Base-by-base conservation (phyloP, 208 protist genomes). In the Acanthamoeba lenticulata region DNA sequence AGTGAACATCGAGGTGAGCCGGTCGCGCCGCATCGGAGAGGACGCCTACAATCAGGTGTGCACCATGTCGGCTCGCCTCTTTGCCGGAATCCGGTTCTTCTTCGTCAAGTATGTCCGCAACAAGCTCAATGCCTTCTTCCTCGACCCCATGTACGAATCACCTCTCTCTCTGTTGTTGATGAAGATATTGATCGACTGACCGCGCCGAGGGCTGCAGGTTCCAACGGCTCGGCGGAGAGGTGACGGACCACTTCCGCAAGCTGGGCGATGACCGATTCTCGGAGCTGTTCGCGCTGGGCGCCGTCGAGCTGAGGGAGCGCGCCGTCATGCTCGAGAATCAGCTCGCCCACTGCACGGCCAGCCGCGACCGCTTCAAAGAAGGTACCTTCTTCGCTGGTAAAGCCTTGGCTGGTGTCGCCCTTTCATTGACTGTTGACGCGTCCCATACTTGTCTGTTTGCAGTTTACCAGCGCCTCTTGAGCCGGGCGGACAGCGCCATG, bases 41-140 rank as follows among this genome's bases (percentile, higher is more conserved):
- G 94, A 96, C 0, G 94, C 72, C 21, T 97, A 95, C 92, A 42
- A 92, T 45, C 69, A 83, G 29, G 95, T 96, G 52, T 95, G 92
- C 27, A 94, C 85, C 45, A 93, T 94, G 49, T 90, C 96, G 11
- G 96, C 94, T n/a, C 24, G 67, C 29, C 42, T 97, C 6, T 97
- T 97, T 40, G 81, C 92, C 42, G 96, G 96, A 17, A 95, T 97
- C 32, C 86, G 96, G 34, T 94, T 96, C 49, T 96, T 97, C 69
- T 97, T 97, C 69, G 92, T 96, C 34, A 96, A 97, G 36, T 94
- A 95, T 11, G 90, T 97, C n/a, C 62, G 96, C 74, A 96, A 95
- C 62, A 97, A 97, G 62, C 92, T 97, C 19, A 96, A 97, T 74
- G 95, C 96, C 29, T 97, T 97, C 95, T 97, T 97, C 88, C 94